Evolutionary conservation across 2,329 filamentous ascomycete species (phyloP).

Genomic region (Cordyceps cateniannulata): DNA sequence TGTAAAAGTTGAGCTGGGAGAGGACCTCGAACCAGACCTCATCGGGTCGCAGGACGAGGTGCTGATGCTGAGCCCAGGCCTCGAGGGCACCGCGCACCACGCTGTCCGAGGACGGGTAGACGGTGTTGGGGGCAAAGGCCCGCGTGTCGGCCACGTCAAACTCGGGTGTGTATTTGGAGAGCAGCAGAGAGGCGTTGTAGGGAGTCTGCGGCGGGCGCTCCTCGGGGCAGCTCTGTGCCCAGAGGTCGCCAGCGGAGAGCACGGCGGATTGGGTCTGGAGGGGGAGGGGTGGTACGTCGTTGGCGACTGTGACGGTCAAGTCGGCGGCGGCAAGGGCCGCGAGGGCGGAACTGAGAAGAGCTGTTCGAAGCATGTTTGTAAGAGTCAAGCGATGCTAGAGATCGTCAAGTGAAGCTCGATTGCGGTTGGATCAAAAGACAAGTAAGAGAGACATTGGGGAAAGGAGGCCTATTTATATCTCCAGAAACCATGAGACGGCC

Average conservation of each 20-base stretch:
- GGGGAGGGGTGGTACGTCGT: slow-evolving; percentile 22
- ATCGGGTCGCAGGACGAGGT: slow-evolving; percentile 44
- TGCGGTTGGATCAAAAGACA: not conserved
- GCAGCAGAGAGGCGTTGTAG: slow-evolving; percentile 21
- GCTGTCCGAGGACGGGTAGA: slow-evolving; percentile 30
- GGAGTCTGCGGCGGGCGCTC: slow-evolving; percentile 20
- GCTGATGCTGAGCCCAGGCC: slow-evolving; percentile 44
- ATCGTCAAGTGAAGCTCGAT: not conserved
- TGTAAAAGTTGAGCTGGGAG: slow-evolving; percentile 43
- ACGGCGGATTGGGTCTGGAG: slow-evolving; percentile 18
- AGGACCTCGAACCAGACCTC: slow-evolving; percentile 51
- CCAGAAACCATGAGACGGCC: not conserved
- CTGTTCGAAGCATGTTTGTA: slow-evolving; percentile 3
- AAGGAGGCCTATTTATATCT: not conserved
- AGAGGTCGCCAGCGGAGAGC: slow-evolving; percentile 24
- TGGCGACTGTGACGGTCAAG: slow-evolving; percentile 20
- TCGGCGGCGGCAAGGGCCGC: not conserved
- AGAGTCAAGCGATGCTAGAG: not conserved
- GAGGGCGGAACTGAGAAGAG: slow-evolving; percentile 15
- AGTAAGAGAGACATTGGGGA: not conserved
- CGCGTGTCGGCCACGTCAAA: slow-evolving; percentile 8
- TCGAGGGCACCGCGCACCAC: slow-evolving; percentile 39
- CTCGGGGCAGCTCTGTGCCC: slow-evolving; percentile 27
- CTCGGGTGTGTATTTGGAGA: slow-evolving; percentile 23
- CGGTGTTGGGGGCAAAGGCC: slow-evolving; percentile 14